Evolutionary conservation across 2,329 filamentous ascomycete species (phyloP).

Genomic region (Ascochyta lentis): DNA sequence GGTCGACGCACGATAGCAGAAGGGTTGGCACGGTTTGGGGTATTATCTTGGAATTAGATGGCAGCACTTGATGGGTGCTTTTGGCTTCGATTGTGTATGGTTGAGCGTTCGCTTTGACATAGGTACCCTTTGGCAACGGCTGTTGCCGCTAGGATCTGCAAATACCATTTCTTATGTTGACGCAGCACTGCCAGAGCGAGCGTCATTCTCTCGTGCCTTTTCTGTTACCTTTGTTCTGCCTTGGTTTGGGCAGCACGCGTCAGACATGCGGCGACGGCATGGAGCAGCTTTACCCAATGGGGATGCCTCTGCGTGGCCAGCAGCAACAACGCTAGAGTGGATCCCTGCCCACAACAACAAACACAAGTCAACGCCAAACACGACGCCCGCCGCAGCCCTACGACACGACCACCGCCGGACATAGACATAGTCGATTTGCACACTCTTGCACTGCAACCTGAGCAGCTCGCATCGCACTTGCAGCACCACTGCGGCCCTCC

Average conservation of each 20-base stretch:
- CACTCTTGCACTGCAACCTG: background rate
- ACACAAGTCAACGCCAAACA: slow-evolving; percentile 31
- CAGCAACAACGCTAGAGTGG: slow-evolving; percentile 26
- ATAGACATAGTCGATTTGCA: background rate
- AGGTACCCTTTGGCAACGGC: slow-evolving; percentile 22
- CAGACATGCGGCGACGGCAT: slow-evolving; percentile 2
- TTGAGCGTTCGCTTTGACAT: slow-evolving; percentile 32
- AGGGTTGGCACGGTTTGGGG: slow-evolving; percentile 25
- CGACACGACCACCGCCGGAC: slow-evolving; percentile 2
- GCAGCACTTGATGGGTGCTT: slow-evolving; percentile 17
- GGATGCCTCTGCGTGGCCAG: slow-evolving; percentile 23
- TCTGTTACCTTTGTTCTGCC: background rate
- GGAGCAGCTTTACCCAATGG: slow-evolving; percentile 2
- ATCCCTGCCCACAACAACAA: slow-evolving; percentile 37
- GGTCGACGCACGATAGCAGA: slow-evolving; percentile 37
- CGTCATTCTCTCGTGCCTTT: background rate
- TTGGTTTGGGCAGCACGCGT: background rate
- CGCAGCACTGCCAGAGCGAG: background rate
- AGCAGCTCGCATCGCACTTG: background rate
- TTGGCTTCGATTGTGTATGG: slow-evolving; percentile 16
- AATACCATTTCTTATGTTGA: slow-evolving; percentile 13
- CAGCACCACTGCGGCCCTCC: background rate
- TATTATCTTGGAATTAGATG: slow-evolving; percentile 19
- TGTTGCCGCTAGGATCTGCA: slow-evolving; percentile 19
- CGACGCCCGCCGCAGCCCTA: slow-evolving; percentile 20